Percentiles rank a stretch among this genome's conserved stretches.
Evolutionary conservation across 306 rosid genomes (phyloP).

Genomic region (Cyclanthera cordifolia): DNA sequence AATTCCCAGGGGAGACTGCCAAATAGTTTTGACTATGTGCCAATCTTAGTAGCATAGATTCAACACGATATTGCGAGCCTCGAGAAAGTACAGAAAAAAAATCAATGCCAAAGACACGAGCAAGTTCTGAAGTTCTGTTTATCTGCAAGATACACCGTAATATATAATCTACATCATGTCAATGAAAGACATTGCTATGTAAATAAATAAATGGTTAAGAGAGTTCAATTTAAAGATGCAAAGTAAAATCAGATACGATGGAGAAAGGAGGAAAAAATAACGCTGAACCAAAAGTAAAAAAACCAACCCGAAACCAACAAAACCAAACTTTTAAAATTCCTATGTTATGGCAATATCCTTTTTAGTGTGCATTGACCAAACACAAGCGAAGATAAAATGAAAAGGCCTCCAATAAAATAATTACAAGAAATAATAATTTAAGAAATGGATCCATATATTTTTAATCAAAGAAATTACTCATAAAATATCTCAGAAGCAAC

Average conservation of each 20-base stretch:
- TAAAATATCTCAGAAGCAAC: background rate
- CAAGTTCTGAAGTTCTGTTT: conserved; percentile 91
- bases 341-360: background rate
- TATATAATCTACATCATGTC: conserved; percentile 3
- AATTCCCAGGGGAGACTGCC: conserved; percentile 78
- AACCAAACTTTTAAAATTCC: background rate
- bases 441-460: background rate
- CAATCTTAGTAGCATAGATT: conserved; percentile 87
- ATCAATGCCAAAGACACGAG: conserved; percentile 95
- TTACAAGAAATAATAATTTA: background rate
- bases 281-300: background rate
- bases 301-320: background rate
- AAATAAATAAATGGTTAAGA: background rate
- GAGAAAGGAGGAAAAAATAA: background rate
- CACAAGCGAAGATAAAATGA: background rate
- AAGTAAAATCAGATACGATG: background rate
- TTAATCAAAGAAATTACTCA: background rate
- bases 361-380: background rate
- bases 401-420: background rate
- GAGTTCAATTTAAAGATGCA: background rate
- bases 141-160: conserved; percentile 41
- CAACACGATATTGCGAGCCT: conserved; percentile 93
- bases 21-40: conserved; percentile 84
- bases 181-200: background rate
- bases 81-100: conserved; percentile 94